Base-by-base conservation (phyloP, 139 green algal genomes). In the Auxenochlorella protothecoides region DNA sequence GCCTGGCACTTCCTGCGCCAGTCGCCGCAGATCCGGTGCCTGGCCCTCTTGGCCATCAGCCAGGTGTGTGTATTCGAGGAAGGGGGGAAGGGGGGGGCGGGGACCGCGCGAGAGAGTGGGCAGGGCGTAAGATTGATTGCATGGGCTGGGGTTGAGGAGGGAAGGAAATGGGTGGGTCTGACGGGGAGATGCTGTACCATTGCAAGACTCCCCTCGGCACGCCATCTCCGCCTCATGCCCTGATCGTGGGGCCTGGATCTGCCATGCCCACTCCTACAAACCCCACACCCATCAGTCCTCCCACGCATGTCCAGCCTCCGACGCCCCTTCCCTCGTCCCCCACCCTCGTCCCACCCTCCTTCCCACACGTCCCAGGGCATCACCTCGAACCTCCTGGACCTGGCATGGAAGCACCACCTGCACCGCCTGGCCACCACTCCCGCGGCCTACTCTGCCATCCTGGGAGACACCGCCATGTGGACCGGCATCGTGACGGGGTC, bases 341-440 rank as follows among this genome's bases (percentile, higher is more conserved):
- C 27, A 44, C 27, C 54, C 10, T 59, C 59, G 44, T 73, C 5
- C 69, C 59, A 4, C 56, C 7, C 66, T 53, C 55, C 55, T 54
- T 64, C 68, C 68, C 27, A 44, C 27, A 1, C 27, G 27, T 51
- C 12, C 14, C 77, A 93, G 78, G 91, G 91, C 51, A 78, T 98
- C 59, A 90, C 79, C 83, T 89, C 82, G 73, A 93, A 85, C 73
- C 76, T 98, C 53, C 87, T 98, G 73, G 90, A 98, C 79, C 88
- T 96, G 70, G 83, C 89, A 0, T 98, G 89, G 89, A 98, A 98
- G 84, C 84, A 79, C 63, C 89, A 97, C 78, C 85, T 98, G 66
- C 79, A 91, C 44, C 81, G 91, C 68, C 80, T 96, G 70, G 89
- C 89, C 80, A 86, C 91, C 51, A 83, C 79, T 3, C 91, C 93